These are phyloP conservation scores for Populus hybrid DNA, from an alignment of 441 rosid species.

Conservation along the genomic window DNA sequence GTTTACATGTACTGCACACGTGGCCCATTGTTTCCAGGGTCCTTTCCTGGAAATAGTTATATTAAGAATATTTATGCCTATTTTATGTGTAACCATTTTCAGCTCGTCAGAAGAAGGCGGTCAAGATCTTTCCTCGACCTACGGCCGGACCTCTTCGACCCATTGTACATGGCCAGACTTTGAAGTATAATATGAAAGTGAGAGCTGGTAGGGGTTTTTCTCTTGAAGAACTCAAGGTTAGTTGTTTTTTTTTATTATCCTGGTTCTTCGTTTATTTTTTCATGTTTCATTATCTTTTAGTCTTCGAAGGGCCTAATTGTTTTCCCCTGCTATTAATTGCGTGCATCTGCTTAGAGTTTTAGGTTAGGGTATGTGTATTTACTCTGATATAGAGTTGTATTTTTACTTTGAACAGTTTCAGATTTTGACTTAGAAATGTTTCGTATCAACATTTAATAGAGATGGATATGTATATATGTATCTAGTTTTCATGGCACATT, in stretches of 20 bases:
- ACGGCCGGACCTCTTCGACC: constrained; percentile 76
- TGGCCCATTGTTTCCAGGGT: not conserved
- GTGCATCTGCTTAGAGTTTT: not conserved
- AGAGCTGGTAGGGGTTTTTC: constrained; percentile 75
- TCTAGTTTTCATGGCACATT: not conserved
- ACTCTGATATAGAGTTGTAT: not conserved
- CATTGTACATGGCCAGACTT: constrained; percentile 72
- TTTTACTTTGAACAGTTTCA: too few species aligned
- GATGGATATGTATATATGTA: not conserved
- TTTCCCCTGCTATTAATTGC: not conserved
- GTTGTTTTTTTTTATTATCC: not conserved
- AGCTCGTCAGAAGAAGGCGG: constrained; percentile 83
- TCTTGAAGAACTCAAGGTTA: constrained; percentile 78
- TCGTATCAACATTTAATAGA: not conserved
- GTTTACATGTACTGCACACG: not conserved
- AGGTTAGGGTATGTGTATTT: not conserved
- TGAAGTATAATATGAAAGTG: constrained; percentile 76
- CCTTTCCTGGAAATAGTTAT: not conserved
- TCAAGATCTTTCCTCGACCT: constrained; percentile 76
- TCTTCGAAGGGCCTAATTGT: not conserved
- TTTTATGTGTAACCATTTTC: not conserved
- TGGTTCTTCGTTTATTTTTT: not conserved
- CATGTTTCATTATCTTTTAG: not conserved
- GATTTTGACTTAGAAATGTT: not conserved
- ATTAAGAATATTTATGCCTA: not conserved